Percentiles rank a stretch among this genome's conserved stretches.
Conservation (phyloP, 495 filamentous ascomycete species). For the Thozetella sp. region DNA sequence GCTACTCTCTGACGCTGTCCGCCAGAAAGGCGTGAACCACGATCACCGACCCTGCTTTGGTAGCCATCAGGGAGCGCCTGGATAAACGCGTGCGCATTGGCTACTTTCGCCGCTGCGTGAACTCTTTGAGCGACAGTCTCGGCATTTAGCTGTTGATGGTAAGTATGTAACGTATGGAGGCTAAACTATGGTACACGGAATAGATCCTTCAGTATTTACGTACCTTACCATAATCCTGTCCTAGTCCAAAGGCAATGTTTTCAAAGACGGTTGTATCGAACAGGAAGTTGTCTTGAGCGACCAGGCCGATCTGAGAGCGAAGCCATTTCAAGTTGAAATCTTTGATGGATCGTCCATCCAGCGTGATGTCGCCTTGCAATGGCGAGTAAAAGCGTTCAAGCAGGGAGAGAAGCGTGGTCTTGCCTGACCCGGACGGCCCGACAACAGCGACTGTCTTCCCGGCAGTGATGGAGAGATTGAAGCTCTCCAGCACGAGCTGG, state of each 20-base stretch:
- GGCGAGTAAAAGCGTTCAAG: constrained; percentile 90
- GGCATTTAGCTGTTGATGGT: constrained; percentile 50
- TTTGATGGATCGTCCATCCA: constrained; percentile 75
- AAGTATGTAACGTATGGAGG: background rate
- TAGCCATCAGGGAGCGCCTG: constrained; percentile 76
- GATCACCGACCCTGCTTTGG: constrained; percentile 86
- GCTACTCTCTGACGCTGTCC: constrained; percentile 87
- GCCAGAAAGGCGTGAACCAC: constrained; percentile 83
- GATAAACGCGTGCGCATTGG: constrained; percentile 92
- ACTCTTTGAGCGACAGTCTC: constrained; percentile 68
- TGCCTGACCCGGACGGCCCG: constrained; percentile 80
- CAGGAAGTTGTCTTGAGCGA: constrained; percentile 65
- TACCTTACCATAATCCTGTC: constrained; percentile 66
- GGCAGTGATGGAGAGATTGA: constrained; percentile 72
- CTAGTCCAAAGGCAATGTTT: constrained; percentile 81
- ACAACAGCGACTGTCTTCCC: constrained; percentile 85
- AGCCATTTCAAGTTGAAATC: constrained; percentile 77
- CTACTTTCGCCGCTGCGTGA: constrained; percentile 78
- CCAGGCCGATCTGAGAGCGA: constrained; percentile 76
- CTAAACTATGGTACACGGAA: background rate
- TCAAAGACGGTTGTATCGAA: constrained; percentile 62
- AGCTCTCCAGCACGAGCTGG: constrained; percentile 75
- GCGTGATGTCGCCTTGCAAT: constrained; percentile 63
- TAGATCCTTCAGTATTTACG: too few relatives aligned
- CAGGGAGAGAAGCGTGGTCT: constrained; percentile 86